Evolutionary conservation across 2,329 filamentous ascomycete genomes (phyloP).

Genomic region (Magnaporthiopsis incrustans): DNA sequence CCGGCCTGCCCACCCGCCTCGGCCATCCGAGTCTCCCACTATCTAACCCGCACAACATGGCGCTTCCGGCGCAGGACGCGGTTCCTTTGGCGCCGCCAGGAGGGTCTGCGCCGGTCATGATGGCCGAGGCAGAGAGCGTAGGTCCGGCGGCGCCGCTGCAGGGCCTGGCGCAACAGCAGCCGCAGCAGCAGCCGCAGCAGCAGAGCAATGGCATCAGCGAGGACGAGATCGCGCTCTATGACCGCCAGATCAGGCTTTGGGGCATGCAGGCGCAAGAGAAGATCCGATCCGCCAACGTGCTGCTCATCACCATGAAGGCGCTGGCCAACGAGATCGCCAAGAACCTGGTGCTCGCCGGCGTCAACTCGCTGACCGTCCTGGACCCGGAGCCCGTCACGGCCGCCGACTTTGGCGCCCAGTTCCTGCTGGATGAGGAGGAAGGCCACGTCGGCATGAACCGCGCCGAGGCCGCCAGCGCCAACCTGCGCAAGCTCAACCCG

Average conservation of each 20-base stretch:
- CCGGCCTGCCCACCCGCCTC: no score
- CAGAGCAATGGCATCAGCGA: conserved; percentile 20
- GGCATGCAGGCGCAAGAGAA: conserved; percentile 91
- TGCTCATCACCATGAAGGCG: conserved; percentile 80
- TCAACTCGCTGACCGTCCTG: conserved; percentile 81
- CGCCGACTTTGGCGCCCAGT: conserved; percentile 72
- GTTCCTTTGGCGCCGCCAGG: neutral
- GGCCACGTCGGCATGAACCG: conserved; percentile 72
- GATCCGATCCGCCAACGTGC: conserved; percentile 81
- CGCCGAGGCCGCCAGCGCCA: conserved; percentile 69
- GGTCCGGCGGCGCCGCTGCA: conserved; percentile 1
- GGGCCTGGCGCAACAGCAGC: conserved; percentile 1
- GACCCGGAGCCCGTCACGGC: conserved; percentile 70
- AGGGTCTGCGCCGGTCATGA: neutral
- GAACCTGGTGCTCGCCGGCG: conserved; percentile 89
- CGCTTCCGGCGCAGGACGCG: neutral
- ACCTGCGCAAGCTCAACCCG: conserved; percentile 81
- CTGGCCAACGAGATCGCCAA: conserved; percentile 94
- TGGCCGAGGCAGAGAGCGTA: conserved; percentile 1
- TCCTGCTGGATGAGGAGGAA: conserved; percentile 64
- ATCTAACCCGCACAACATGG: neutral
- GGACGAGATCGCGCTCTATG: conserved; percentile 95
- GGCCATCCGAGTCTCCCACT: neutral
- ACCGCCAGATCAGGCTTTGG: conserved; percentile 95
- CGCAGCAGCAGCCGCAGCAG: conserved; percentile 12